Conservation (phyloP, 139 green algal species). For the Volvox africanus region DNA sequence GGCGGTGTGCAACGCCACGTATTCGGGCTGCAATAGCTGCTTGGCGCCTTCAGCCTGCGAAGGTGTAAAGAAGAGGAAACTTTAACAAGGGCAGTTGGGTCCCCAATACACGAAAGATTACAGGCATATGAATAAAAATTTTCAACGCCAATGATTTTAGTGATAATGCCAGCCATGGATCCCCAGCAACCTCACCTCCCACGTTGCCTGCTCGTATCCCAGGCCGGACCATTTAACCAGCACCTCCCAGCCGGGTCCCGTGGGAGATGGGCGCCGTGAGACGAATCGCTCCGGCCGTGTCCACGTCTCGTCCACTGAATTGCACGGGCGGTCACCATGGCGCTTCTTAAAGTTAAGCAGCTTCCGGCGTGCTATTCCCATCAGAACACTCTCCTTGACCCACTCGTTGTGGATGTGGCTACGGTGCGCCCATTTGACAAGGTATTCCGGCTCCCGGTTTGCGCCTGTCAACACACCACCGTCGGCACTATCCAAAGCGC, state of each 20-base stretch:
- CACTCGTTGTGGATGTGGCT: constrained; percentile 90
- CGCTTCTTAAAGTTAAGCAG: constrained; percentile 88
- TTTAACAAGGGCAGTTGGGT: not conserved
- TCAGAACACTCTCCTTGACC: constrained; percentile 73
- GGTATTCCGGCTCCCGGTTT: constrained; percentile 79
- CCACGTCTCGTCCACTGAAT: constrained; percentile 65
- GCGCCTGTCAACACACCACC: not conserved
- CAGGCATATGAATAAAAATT: too few relatives aligned
- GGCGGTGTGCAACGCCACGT: constrained; percentile 67
- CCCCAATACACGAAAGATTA: not conserved
- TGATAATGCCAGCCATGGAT: too few relatives aligned
- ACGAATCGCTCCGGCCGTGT: constrained; percentile 74
- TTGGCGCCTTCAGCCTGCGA: constrained; percentile 63
- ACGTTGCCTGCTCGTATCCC: constrained; percentile 87
- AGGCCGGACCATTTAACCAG: constrained; percentile 88
- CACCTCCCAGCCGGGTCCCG: constrained; percentile 89
- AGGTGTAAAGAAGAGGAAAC: not conserved
- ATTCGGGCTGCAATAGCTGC: constrained; percentile 64
- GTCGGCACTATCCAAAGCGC: not conserved
- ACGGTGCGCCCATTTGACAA: constrained; percentile 84
- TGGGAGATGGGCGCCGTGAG: constrained; percentile 73
- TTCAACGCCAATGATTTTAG: too few relatives aligned
- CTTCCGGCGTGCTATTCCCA: constrained; percentile 82
- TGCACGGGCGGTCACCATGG: constrained; percentile 65
- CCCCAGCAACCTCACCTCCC: constrained; percentile 73